phyloP scores from a whole-genome alignment of 2,329 filamentous ascomycete species.

The Aspergillus uvarum region DNA sequence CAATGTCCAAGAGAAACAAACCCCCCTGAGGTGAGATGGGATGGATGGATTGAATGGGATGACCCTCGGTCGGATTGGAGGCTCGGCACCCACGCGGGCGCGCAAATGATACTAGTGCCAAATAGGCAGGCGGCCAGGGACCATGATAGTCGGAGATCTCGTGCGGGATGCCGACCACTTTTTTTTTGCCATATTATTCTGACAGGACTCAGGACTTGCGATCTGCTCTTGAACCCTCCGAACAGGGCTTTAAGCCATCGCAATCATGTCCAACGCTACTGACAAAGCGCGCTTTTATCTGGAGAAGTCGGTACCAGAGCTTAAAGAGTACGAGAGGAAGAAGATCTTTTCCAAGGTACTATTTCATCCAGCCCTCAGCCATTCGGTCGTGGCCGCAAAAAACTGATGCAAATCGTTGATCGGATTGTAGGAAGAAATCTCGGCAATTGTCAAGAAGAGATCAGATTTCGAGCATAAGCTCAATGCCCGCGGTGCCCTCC shows the following conservation, averaged over 20 bases:
- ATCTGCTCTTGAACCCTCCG: neutral
- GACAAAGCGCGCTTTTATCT: constrained; percentile 96
- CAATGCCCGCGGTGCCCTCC: constrained; percentile 73
- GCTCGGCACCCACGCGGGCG: constrained; percentile 19
- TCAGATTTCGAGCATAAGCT: constrained; percentile 92
- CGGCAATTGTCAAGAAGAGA: constrained; percentile 81
- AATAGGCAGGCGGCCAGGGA: constrained; percentile 17
- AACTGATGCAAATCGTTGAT: constrained; percentile 11
- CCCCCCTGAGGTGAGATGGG: constrained; percentile 31
- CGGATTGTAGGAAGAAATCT: constrained; percentile 73
- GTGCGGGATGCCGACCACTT: constrained; percentile 35
- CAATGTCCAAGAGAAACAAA: constrained; percentile 15
- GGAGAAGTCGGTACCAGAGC: constrained; percentile 86
- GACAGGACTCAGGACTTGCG: neutral
- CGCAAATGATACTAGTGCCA: constrained; percentile 19
- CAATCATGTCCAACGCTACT: constrained; percentile 73
- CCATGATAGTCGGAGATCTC: constrained; percentile 20
- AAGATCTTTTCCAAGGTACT: constrained; percentile 79
- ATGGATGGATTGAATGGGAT: constrained; percentile 27
- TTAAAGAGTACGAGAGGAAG: constrained; percentile 89
- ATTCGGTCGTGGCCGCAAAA: neutral
- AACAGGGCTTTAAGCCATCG: neutral
- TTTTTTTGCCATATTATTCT: constrained; percentile 21
- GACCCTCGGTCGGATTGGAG: constrained; percentile 12
- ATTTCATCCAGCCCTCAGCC: constrained; percentile 1